These are phyloP conservation scores for Begonia masoniana DNA, from an alignment of 306 rosid genomes.

Conservation along the genomic window DNA sequence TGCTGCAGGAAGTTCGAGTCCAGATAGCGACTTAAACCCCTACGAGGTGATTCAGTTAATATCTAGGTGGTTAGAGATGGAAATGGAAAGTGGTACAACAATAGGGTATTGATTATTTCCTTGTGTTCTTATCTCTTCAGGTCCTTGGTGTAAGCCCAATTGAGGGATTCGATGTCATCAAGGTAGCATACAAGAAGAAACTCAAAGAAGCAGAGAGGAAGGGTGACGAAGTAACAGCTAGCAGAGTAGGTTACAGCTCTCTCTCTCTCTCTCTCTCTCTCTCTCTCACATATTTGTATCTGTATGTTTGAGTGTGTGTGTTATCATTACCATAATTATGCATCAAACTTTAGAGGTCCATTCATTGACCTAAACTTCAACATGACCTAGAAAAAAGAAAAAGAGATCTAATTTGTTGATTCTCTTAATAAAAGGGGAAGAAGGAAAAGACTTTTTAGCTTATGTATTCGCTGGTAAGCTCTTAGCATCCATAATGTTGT, in stretches of 20 bases:
- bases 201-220: constrained; percentile 65
- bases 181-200: constrained; percentile 47
- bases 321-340: neutral
- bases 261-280: neutral
- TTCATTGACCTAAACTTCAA: too few relatives aligned
- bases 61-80: neutral
- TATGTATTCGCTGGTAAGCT: too few relatives aligned
- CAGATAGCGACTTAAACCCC: constrained; percentile 57
- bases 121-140: constrained; percentile 22
- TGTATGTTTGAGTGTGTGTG: neutral
- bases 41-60: constrained; percentile 45
- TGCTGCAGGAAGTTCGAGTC: constrained; percentile 85
- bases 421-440: neutral
- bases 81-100: neutral
- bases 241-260: constrained; percentile 40
- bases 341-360: neutral
- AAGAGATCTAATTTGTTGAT: neutral
- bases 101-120: neutral
- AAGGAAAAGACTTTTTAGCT: too few relatives aligned
- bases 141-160: constrained; percentile 81
- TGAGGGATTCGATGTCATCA: constrained; percentile 63
- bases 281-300: neutral
- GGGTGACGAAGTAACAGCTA: constrained; percentile 72
- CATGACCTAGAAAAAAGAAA: too few relatives aligned
- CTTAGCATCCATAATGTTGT: too few relatives aligned